phyloP scores from a whole-genome alignment of 2,329 filamentous ascomycete species.

The Juglanconis oblonga region DNA sequence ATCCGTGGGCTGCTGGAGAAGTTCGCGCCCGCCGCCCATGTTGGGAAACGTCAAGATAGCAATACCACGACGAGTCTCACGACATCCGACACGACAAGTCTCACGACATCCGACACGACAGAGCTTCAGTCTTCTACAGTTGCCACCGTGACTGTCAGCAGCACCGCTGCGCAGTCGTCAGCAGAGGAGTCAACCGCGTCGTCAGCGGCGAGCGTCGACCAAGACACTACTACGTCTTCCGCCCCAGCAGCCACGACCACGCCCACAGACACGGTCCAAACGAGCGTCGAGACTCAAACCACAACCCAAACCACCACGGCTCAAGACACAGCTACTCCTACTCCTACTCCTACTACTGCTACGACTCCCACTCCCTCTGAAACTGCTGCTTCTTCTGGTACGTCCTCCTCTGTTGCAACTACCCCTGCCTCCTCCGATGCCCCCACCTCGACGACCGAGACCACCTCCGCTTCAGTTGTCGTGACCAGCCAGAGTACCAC shows the following conservation, averaged over 20 bases:
- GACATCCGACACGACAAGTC: conserved; percentile 2
- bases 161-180: conserved; percentile 5
- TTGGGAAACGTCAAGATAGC: conserved; percentile 39
- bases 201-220: not conserved
- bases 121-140: conserved; percentile 18
- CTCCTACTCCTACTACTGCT: conserved; percentile 21
- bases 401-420: conserved; percentile 22
- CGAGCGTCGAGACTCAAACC: conserved; percentile 19
- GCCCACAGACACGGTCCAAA: conserved; percentile 21
- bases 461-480: conserved; percentile 25
- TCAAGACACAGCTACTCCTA: conserved; percentile 25
- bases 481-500: conserved; percentile 14
- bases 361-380: conserved; percentile 15
- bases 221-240: conserved; percentile 15
- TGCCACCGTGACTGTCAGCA: conserved; percentile 18
- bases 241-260: conserved; percentile 20
- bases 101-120: not conserved
- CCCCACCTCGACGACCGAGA: conserved; percentile 26
- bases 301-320: conserved; percentile 20
- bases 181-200: not conserved
- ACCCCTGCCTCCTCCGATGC: conserved; percentile 21
- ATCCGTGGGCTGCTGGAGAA: conserved; percentile 66
- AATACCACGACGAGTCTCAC: conserved; percentile 28
- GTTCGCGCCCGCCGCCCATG: conserved; percentile 46
- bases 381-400: conserved; percentile 26